These are phyloP conservation scores for Sclerotinia borealis DNA, from an alignment of 2,329 filamentous ascomycete species.

Conservation along the genomic window DNA sequence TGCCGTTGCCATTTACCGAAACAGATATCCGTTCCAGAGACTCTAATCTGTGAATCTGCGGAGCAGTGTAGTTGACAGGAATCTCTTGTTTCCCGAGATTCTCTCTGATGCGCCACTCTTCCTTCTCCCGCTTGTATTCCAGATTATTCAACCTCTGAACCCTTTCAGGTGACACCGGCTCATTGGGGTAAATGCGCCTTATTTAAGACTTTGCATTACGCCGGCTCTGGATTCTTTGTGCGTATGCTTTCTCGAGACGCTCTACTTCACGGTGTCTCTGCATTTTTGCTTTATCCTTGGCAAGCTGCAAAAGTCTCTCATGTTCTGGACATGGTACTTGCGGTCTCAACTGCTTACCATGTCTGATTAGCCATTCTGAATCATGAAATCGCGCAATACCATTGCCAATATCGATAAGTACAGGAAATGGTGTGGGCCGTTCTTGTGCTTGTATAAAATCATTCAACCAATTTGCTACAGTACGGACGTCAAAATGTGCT, in stretches of 20 bases:
- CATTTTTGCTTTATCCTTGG: background rate
- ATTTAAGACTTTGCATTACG: background rate
- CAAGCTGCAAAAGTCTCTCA: background rate
- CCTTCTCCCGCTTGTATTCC: background rate
- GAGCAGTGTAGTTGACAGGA: background rate
- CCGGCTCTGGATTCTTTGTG: background rate
- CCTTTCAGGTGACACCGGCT: too few species aligned
- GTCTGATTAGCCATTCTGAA: background rate
- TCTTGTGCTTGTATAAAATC: too few species aligned
- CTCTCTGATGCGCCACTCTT: background rate
- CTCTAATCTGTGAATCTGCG: background rate
- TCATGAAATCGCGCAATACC: background rate
- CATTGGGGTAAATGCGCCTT: too few species aligned
- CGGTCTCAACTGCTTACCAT: background rate
- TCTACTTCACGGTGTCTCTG: background rate
- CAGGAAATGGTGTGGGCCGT: too few species aligned
- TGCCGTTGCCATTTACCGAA: background rate
- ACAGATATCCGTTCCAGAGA: background rate
- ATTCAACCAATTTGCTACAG: too few species aligned
- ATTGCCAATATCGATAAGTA: background rate
- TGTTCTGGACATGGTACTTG: background rate
- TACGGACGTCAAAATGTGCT: background rate
- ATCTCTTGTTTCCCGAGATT: background rate
- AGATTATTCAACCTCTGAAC: background rate
- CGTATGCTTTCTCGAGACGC: background rate